Conservation (phyloP, 1,284 basidiomycete species). For the Irpex rosettiformis region DNA sequence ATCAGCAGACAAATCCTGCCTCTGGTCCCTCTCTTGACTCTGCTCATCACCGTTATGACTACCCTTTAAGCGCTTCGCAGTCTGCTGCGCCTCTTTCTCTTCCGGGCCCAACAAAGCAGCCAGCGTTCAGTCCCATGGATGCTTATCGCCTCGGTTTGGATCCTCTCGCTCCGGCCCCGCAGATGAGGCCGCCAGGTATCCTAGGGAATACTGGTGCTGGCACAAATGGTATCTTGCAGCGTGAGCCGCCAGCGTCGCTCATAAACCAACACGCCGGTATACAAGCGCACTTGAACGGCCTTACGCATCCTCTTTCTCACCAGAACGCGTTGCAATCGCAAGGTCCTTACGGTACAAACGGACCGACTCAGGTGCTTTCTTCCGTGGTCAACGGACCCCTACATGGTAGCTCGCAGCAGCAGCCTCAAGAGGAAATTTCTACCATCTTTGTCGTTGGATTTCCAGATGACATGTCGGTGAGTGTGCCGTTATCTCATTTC, state of each 20-base stretch:
- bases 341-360: slow-evolving; percentile 25
- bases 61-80: slow-evolving; percentile 19
- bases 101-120: slow-evolving; percentile 20
- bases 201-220: not conserved
- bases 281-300: slow-evolving; percentile 24
- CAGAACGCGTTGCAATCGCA: slow-evolving; percentile 11
- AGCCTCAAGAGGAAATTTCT: slow-evolving; percentile 82
- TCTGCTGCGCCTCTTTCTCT: slow-evolving; percentile 19
- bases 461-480: slow-evolving; percentile 96
- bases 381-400: slow-evolving; percentile 22
- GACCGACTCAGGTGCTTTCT: slow-evolving; percentile 25
- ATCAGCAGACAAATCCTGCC: slow-evolving; percentile 17
- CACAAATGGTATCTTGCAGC: slow-evolving; percentile 4
- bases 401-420: slow-evolving; percentile 24
- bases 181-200: slow-evolving; percentile 9
- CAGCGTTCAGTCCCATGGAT: slow-evolving; percentile 22
- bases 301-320: slow-evolving; percentile 20
- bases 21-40: slow-evolving; percentile 22
- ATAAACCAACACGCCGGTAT: slow-evolving; percentile 15
- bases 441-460: slow-evolving; percentile 99
- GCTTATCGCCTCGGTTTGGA: slow-evolving; percentile 23
- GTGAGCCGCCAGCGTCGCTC: slow-evolving; percentile 15
- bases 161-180: slow-evolving; percentile 16
- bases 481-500: slow-evolving; percentile 29
- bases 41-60: slow-evolving; percentile 29